Conservation (phyloP, 495 filamentous ascomycete species). For the Neurospora cerealis region DNA sequence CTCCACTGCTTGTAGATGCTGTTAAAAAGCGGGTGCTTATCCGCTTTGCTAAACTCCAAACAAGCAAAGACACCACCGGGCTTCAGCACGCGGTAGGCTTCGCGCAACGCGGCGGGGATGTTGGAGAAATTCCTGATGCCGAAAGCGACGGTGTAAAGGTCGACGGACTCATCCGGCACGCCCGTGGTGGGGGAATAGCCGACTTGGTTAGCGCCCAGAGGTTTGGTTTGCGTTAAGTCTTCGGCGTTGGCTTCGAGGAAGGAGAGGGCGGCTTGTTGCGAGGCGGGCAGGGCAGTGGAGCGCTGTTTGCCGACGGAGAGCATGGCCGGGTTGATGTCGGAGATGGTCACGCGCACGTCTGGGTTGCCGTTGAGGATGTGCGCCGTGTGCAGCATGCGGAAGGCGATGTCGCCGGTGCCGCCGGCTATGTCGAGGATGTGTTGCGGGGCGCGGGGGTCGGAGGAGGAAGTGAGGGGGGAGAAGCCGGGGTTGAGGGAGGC, state of each 20-base stretch:
- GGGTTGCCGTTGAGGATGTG: conserved; percentile 73
- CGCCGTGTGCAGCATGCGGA: conserved; percentile 88
- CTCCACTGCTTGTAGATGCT: conserved; percentile 93
- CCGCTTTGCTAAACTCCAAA: conserved; percentile 86
- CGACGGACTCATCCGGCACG: conserved; percentile 55
- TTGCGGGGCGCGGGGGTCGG: conserved; percentile 31
- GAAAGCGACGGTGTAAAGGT: conserved; percentile 96
- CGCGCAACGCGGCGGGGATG: conserved; percentile 65
- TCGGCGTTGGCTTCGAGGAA: conserved; percentile 94
- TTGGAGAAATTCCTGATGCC: conserved; percentile 94
- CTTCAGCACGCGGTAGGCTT: conserved; percentile 81
- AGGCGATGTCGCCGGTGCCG: conserved; percentile 95
- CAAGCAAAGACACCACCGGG: conserved; percentile 95
- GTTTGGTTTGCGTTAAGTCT: conserved; percentile 34
- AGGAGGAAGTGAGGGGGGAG: conserved; percentile 33
- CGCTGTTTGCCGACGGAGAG: conserved; percentile 78
- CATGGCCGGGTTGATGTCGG: conserved; percentile 95
- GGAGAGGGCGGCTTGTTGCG: conserved; percentile 41
- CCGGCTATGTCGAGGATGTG: conserved; percentile 95
- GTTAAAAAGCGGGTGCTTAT: conserved; percentile 58
- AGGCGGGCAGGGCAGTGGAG: conserved; percentile 35
- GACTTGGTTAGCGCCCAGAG: conserved; percentile 1
- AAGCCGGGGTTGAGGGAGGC: conserved; percentile 81
- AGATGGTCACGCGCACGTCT: conserved; percentile 71
- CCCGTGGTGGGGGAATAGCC: conserved; percentile 12